Evolutionary conservation across 108 stramenopile genomes (phyloP), one percentile per base, ranked within the genome.

Genomic region (Skeletonema marinoi): DNA sequence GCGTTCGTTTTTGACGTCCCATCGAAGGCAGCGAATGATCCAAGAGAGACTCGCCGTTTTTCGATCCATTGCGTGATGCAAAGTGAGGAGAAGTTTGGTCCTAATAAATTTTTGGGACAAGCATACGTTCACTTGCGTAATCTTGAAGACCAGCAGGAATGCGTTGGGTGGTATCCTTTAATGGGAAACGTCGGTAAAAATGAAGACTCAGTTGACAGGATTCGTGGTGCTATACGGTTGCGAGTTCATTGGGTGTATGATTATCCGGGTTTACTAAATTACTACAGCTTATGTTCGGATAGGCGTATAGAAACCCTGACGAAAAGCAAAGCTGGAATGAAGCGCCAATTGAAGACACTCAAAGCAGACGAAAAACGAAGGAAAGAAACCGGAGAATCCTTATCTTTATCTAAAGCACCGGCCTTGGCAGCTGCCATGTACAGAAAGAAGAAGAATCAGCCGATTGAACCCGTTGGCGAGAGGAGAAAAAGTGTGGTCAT

Each of bases 121-220:
- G 84, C 86, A 10, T 78, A 90, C 58, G 84, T 97, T 31, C 91
- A 90, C 33, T 70, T 97, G 25, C 84, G 85, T 32, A 88, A 83
- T 67, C 58, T 97, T 30, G 77, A 80, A 66, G 77, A 85, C 66
- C 93, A 97, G 66, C 68, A 87, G 63, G 92, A 92, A 68, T 65
- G 84, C 25, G 77, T 92, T 21, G 96, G 94, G 0, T 97, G 96
- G 96, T 97, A 86, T 71, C 96, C 96, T 32, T 68, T 97, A 29
- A 80, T 88, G 42, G 90, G 89, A 32, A 80, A 86, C 41, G 80
- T 89, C 25, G 96, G 93, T 16, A 80, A 85, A n/a, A 70, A 84
- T 68, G 93, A 74, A 63, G 73, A 84, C 39, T 62, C 87, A 21
- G 89, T 86, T 5, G 85, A 93, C 56, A 81, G 68, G 46, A 71